phyloP scores from a whole-genome alignment of 345 rosid species.

The Clausena lansium region DNA sequence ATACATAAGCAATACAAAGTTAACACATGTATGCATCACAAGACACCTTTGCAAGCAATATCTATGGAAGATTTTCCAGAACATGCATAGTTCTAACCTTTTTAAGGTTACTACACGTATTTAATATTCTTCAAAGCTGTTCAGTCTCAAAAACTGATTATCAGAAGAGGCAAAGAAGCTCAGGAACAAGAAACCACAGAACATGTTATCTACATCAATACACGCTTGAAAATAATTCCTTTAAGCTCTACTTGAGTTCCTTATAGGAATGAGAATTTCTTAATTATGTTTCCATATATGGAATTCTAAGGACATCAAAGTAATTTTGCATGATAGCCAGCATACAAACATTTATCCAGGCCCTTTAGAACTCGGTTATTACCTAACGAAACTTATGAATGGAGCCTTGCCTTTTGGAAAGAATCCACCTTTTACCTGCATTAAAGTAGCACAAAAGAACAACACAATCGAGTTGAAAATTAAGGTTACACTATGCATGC shows the following conservation, averaged over 20 bases:
- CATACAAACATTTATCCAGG: background rate
- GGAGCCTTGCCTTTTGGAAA: constrained; percentile 44
- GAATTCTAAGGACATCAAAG: constrained; percentile 1
- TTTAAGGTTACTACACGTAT: background rate
- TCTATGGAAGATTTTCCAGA: background rate
- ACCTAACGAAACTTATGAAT: constrained; percentile 90
- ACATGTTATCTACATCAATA: background rate
- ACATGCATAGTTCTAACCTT: background rate
- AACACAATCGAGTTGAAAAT: background rate
- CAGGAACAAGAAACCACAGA: background rate
- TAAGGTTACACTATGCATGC: background rate
- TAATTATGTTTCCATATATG: background rate
- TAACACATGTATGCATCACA: background rate
- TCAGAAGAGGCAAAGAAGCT: background rate
- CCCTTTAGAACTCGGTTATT: constrained; percentile 8
- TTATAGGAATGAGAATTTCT: background rate
- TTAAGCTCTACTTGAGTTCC: background rate
- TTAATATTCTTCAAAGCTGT: background rate
- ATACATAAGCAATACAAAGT: background rate
- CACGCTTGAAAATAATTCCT: background rate
- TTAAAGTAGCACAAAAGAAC: constrained; percentile 6
- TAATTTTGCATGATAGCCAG: background rate
- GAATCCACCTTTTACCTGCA: constrained; percentile 42
- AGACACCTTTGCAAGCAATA: background rate
- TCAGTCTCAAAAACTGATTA: background rate